Conservation (phyloP, 345 rosid genomes). For the Capsella bursapastoris region DNA sequence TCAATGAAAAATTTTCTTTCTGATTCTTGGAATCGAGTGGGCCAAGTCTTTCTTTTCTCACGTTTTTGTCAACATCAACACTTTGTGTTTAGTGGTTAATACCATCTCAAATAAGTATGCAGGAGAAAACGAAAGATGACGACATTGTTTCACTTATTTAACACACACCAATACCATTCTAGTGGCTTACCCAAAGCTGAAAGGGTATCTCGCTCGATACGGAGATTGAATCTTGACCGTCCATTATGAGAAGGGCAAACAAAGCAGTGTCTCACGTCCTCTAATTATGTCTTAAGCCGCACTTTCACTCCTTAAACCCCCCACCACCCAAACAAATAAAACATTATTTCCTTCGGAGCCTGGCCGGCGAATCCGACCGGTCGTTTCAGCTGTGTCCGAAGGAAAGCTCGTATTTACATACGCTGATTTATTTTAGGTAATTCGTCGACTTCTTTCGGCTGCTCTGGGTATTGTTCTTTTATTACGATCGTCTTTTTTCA, state of each 20-base stretch:
- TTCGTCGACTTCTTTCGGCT: neutral
- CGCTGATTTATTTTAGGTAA: slow-evolving; percentile 28
- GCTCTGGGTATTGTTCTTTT: slow-evolving; percentile 6
- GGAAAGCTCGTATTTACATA: neutral
- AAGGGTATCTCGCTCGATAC: slow-evolving; percentile 27
- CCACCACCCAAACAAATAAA: neutral
- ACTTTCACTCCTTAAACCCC: slow-evolving; percentile 20
- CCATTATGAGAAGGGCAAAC: slow-evolving; percentile 27
- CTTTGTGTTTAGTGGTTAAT: neutral
- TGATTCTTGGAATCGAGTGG: slow-evolving; percentile 26
- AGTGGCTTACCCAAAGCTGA: slow-evolving; percentile 33
- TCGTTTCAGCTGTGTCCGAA: slow-evolving; percentile 36
- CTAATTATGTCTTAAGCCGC: slow-evolving; percentile 36
- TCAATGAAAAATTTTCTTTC: slow-evolving; percentile 21
- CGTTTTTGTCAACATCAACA: slow-evolving; percentile 23
- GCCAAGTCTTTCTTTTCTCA: slow-evolving; percentile 13
- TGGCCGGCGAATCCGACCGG: slow-evolving; percentile 38
- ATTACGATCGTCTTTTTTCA: slow-evolving; percentile 8
- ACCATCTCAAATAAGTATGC: neutral
- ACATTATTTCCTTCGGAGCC: slow-evolving; percentile 15
- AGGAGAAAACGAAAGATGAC: slow-evolving; percentile 28
- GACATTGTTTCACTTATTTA: slow-evolving; percentile 29
- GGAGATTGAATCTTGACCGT: slow-evolving; percentile 42
- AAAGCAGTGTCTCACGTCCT: slow-evolving; percentile 25
- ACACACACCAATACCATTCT: slow-evolving; percentile 1